A percentile compares a stretch with the other conserved stretches of the same genome.
phyloP scores from a whole-genome alignment of 2,329 filamentous ascomycete species.

The Plectosphaerella plurivora region DNA sequence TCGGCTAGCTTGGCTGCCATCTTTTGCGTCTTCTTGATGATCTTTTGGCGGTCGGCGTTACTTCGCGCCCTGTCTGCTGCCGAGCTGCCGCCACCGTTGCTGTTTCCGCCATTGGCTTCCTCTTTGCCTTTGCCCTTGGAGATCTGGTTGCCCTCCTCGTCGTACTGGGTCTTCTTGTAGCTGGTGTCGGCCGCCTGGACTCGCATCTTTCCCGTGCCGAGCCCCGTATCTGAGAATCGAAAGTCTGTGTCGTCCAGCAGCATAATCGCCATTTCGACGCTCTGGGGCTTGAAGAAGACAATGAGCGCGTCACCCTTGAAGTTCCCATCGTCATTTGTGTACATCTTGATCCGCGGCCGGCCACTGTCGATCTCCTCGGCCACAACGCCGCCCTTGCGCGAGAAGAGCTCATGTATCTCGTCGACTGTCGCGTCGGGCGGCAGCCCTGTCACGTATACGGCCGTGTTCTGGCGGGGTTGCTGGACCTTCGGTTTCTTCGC shows the following conservation, averaged over 20 bases:
- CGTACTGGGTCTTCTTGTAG: slow-evolving; percentile 84
- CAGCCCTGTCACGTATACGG: slow-evolving; percentile 86
- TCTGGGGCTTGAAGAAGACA: slow-evolving; percentile 92
- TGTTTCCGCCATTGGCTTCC: slow-evolving; percentile 1
- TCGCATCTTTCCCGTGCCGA: slow-evolving; percentile 61
- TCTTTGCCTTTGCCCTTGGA: slow-evolving; percentile 10
- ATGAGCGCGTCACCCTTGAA: slow-evolving; percentile 94
- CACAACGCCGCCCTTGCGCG: slow-evolving; percentile 79
- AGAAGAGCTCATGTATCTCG: slow-evolving; percentile 82
- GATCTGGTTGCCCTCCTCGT: slow-evolving; percentile 22
- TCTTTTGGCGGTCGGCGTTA: slow-evolving; percentile 74
- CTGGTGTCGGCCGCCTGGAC: slow-evolving; percentile 84
- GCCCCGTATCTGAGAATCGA: slow-evolving; percentile 53
- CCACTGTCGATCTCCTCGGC: slow-evolving; percentile 91
- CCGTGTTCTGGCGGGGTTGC: slow-evolving; percentile 69
- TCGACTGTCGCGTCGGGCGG: slow-evolving; percentile 73
- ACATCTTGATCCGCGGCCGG: slow-evolving; percentile 87
- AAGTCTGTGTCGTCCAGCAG: slow-evolving; percentile 81
- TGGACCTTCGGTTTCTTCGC: slow-evolving; percentile 42
- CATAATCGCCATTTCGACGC: slow-evolving; percentile 80
- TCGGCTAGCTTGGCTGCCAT: slow-evolving; percentile 88
- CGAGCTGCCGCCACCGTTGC: slow-evolving; percentile 27
- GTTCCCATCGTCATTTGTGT: slow-evolving; percentile 71
- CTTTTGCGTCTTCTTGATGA: slow-evolving; percentile 87
- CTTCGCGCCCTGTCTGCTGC: slow-evolving; percentile 18